Percentiles rank a stretch among this genome's conserved stretches.
phyloP scores from a whole-genome alignment of 1,284 basidiomycete genomes.

The Cutaneotrichosporon mucoides region DNA sequence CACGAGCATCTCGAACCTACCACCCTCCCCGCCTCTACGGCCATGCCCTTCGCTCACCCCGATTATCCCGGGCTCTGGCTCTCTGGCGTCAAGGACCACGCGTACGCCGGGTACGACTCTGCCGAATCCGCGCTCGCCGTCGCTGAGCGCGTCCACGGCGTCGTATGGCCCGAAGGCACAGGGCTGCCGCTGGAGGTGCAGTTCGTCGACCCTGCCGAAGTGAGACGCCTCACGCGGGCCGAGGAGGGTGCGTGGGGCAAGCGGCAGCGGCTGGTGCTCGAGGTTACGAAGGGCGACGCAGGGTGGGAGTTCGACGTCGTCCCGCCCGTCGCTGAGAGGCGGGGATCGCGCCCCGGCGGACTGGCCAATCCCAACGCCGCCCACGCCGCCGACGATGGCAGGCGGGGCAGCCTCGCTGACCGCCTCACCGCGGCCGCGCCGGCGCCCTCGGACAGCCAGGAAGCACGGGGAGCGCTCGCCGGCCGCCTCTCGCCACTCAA shows the following conservation, averaged over 20 bases:
- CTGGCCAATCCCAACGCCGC: neutral
- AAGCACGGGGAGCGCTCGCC: too few relatives aligned
- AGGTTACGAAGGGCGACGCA: constrained; percentile 11
- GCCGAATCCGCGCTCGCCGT: constrained; percentile 22
- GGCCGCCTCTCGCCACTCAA: too few relatives aligned
- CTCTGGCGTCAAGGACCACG: constrained; percentile 44
- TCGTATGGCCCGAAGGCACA: constrained; percentile 34
- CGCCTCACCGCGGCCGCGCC: neutral
- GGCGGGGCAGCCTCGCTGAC: neutral
- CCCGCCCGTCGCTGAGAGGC: neutral
- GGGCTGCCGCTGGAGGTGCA: constrained; percentile 35
- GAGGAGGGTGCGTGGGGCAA: constrained; percentile 47
- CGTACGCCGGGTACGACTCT: constrained; percentile 35
- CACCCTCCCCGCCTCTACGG: neutral
- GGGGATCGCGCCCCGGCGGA: neutral
- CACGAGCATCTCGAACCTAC: constrained; percentile 3
- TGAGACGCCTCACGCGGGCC: constrained; percentile 28
- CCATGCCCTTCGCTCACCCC: neutral
- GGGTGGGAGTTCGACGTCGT: constrained; percentile 6
- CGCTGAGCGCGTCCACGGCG: constrained; percentile 27
- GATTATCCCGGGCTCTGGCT: constrained; percentile 43
- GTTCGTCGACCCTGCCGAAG: constrained; percentile 38
- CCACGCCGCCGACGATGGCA: neutral
- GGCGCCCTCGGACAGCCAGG: too few relatives aligned
- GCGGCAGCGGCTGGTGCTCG: constrained; percentile 36